These are phyloP conservation scores for Verticillium klebahnii DNA, from an alignment of 2,329 filamentous ascomycete genomes.

Conservation along the genomic window DNA sequence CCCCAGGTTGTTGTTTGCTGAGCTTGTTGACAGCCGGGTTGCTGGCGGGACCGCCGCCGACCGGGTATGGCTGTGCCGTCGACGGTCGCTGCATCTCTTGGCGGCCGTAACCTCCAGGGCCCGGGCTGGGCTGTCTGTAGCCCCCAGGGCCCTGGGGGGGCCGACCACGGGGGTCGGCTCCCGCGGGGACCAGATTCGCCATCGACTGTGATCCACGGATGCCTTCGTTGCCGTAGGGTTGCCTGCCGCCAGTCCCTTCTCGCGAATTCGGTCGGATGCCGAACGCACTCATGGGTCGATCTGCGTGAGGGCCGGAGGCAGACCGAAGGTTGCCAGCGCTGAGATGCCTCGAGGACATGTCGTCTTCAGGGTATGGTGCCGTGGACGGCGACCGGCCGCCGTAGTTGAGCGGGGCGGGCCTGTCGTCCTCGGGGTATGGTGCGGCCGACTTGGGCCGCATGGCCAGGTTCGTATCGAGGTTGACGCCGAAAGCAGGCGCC, in stretches of 20 bases:
- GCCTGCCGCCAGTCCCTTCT: constrained; percentile 8
- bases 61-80: constrained; percentile 19
- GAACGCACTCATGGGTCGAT: constrained; percentile 48
- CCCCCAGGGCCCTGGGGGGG: constrained; percentile 33
- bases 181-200: constrained; percentile 40
- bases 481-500: constrained; percentile 43
- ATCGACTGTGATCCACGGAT: constrained; percentile 40
- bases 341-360: constrained; percentile 33
- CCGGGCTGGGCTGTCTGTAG: constrained; percentile 37
- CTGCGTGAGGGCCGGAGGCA: constrained; percentile 41
- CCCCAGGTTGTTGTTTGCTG: constrained; percentile 29
- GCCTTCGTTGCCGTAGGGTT: constrained; percentile 5
- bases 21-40: constrained; percentile 32
- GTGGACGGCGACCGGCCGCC: constrained; percentile 38
- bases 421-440: constrained; percentile 68
- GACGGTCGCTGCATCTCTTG: constrained; percentile 19
- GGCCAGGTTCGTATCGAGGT: constrained; percentile 33
- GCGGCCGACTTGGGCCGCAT: constrained; percentile 51
- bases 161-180: constrained; percentile 36
- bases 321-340: constrained; percentile 42
- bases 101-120: constrained; percentile 16
- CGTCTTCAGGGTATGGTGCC: constrained; percentile 51
- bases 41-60: constrained; percentile 22
- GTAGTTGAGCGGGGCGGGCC: constrained; percentile 43
- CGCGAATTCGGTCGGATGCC: constrained; percentile 43